Evolutionary conservation across 2,329 filamentous ascomycete species (phyloP).

Genomic region (Claviceps humidiphila): DNA sequence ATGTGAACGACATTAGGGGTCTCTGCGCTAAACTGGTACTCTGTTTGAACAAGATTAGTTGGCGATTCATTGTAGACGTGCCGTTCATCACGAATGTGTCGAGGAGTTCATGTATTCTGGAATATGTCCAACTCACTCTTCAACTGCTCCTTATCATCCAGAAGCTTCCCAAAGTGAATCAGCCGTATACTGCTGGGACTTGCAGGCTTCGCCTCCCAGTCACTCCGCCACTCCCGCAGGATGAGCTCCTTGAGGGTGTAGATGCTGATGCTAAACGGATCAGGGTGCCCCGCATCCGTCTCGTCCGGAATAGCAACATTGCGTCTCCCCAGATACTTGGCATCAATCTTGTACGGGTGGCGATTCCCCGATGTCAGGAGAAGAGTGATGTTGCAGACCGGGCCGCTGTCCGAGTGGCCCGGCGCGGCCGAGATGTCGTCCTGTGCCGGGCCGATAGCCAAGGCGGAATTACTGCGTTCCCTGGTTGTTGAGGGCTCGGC

Average conservation of each 20-base stretch:
- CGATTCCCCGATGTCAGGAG: slow-evolving; percentile 69
- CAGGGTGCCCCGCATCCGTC: slow-evolving; percentile 44
- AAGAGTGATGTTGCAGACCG: slow-evolving; percentile 62
- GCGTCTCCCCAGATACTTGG: slow-evolving; percentile 69
- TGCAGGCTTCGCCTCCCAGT: slow-evolving; percentile 79
- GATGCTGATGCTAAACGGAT: slow-evolving; percentile 82
- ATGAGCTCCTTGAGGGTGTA: slow-evolving; percentile 93
- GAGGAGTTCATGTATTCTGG: too few species aligned
- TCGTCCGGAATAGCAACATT: slow-evolving; percentile 62
- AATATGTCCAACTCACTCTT: slow-evolving; percentile 49
- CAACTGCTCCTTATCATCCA: slow-evolving; percentile 77
- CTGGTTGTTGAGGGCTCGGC: slow-evolving; percentile 14
- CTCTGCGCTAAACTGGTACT: slow-evolving; percentile 65
- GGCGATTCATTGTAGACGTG: too few species aligned
- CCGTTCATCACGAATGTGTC: too few species aligned
- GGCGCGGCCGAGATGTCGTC: slow-evolving; percentile 26
- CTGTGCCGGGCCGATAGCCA: slow-evolving; percentile 31
- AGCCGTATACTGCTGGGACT: slow-evolving; percentile 82
- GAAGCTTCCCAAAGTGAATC: slow-evolving; percentile 80
- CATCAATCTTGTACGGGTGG: slow-evolving; percentile 83
- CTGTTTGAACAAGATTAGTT: slow-evolving; percentile 28
- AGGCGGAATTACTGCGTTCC: slow-evolving; percentile 20
- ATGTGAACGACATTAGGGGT: slow-evolving; percentile 83
- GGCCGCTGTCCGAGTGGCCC: slow-evolving; percentile 18
- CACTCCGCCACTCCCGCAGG: slow-evolving; percentile 78